These are phyloP conservation scores for Elaeis guineensis DNA, from an alignment of 176 grass and related monocot species.

Conservation along the genomic window DNA sequence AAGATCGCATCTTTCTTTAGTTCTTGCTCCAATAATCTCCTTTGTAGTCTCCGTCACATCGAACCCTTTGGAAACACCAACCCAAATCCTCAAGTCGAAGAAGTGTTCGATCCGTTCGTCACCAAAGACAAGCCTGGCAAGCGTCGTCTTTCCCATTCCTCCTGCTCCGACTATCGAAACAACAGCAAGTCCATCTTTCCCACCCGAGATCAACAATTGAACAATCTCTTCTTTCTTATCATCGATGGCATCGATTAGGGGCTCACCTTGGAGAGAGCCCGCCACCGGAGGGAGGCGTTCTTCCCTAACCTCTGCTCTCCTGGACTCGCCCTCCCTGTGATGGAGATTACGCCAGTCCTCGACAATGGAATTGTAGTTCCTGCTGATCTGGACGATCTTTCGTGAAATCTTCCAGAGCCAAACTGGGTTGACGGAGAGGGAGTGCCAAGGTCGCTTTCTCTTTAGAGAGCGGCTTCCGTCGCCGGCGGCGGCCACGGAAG, in stretches of 20 bases:
- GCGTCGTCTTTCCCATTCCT: slow-evolving; percentile 51
- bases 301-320: neutral
- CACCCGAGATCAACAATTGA: slow-evolving; percentile 7
- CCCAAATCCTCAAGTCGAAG: slow-evolving; percentile 39
- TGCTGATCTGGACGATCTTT: slow-evolving; percentile 18
- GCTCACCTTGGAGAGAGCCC: slow-evolving; percentile 1
- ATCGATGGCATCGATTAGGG: slow-evolving; percentile 9
- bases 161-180: slow-evolving; percentile 29
- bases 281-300: too few relatives aligned
- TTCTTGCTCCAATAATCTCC: slow-evolving; percentile 33
- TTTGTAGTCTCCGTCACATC: slow-evolving; percentile 30
- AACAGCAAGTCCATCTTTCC: slow-evolving; percentile 7
- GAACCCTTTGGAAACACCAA: slow-evolving; percentile 28
- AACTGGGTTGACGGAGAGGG: neutral
- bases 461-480: slow-evolving; percentile 4
- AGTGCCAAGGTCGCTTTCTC: slow-evolving; percentile 23
- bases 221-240: slow-evolving; percentile 13
- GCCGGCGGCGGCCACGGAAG: too few relatives aligned
- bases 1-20: slow-evolving; percentile 1
- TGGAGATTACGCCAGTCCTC: neutral
- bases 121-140: slow-evolving; percentile 23
- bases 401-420: slow-evolving; percentile 11
- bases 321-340: slow-evolving; percentile 20
- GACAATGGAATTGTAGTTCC: slow-evolving; percentile 19
- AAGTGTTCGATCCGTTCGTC: slow-evolving; percentile 4